phyloP scores from a whole-genome alignment of 805 yeast species.

The Saturnispora mendoncae region DNA sequence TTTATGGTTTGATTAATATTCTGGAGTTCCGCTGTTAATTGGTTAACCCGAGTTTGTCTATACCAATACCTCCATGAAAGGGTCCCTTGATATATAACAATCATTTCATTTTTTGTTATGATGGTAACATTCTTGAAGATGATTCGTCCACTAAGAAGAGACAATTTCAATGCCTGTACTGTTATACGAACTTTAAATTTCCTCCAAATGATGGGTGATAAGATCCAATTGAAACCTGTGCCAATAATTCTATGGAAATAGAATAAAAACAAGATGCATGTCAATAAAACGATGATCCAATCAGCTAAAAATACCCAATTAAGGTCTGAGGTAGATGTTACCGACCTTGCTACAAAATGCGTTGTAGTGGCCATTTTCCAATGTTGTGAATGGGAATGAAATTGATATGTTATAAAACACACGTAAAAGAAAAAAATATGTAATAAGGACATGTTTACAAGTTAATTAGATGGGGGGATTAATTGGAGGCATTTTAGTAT shows the following conservation, averaged over 20 bases:
- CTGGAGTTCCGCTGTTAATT: slow-evolving; percentile 22
- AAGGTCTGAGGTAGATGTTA: slow-evolving; percentile 22
- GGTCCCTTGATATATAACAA: slow-evolving; percentile 61
- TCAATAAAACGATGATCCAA: slow-evolving; percentile 63
- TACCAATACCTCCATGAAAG: slow-evolving; percentile 93
- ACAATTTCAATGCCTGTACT: slow-evolving; percentile 65
- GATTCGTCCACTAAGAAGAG: slow-evolving; percentile 75
- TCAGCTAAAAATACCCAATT: slow-evolving; percentile 75
- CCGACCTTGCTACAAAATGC: slow-evolving; percentile 21
- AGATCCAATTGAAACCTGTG: slow-evolving; percentile 38
- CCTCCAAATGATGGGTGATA: slow-evolving; percentile 58
- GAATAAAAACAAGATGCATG: slow-evolving; percentile 58
- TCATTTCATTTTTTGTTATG: slow-evolving; percentile 63
- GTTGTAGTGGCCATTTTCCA: slow-evolving; percentile 20
- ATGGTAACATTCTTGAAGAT: slow-evolving; percentile 68
- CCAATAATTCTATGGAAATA: slow-evolving; percentile 72
- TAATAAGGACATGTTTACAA: too few relatives aligned
- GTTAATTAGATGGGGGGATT: too few relatives aligned
- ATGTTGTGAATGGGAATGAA: too few relatives aligned
- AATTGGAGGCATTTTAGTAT: too few relatives aligned
- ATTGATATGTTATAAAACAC: too few relatives aligned
- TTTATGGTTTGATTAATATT: slow-evolving; percentile 29
- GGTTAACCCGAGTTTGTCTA: slow-evolving; percentile 34
- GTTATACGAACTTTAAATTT: slow-evolving; percentile 47
- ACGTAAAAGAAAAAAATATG: too few relatives aligned